Conservation (phyloP, 768 basidiomycete genomes). For the Lyophyllum semitale region DNA sequence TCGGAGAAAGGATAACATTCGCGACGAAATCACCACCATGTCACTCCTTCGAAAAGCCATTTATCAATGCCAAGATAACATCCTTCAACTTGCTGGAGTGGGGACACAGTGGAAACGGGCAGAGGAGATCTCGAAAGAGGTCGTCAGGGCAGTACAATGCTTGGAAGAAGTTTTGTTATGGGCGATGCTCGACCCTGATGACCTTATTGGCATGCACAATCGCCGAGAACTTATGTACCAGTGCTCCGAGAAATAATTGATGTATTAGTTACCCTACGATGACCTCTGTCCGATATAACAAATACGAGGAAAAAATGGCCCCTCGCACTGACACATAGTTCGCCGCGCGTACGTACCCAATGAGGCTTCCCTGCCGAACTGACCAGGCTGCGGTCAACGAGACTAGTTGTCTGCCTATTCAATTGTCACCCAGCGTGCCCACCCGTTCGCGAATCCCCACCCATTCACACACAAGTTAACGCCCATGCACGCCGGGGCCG, state of each 20-base stretch:
- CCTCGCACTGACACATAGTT: too few species aligned
- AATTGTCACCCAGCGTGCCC: too few species aligned
- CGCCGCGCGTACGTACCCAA: too few species aligned
- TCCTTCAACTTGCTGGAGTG: background rate
- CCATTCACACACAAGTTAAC: too few species aligned
- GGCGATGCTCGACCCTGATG: background rate
- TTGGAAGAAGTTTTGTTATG: background rate
- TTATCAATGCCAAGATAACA: background rate
- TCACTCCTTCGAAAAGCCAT: background rate
- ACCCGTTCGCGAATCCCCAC: too few species aligned
- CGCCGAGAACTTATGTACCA: background rate
- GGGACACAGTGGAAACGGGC: background rate
- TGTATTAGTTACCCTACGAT: too few species aligned
- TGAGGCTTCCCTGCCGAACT: too few species aligned
- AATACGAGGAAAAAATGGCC: too few species aligned
- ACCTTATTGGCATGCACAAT: background rate
- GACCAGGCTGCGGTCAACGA: too few species aligned
- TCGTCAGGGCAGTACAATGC: background rate
- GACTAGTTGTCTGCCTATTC: too few species aligned
- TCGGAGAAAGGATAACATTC: background rate
- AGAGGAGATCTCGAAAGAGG: background rate
- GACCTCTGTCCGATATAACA: too few species aligned
- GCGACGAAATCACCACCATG: background rate
- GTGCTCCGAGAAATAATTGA: background rate
- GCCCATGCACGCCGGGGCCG: too few species aligned